Base-by-base conservation (phyloP, 345 rosid species). In the Hypericum androsaemum region DNA sequence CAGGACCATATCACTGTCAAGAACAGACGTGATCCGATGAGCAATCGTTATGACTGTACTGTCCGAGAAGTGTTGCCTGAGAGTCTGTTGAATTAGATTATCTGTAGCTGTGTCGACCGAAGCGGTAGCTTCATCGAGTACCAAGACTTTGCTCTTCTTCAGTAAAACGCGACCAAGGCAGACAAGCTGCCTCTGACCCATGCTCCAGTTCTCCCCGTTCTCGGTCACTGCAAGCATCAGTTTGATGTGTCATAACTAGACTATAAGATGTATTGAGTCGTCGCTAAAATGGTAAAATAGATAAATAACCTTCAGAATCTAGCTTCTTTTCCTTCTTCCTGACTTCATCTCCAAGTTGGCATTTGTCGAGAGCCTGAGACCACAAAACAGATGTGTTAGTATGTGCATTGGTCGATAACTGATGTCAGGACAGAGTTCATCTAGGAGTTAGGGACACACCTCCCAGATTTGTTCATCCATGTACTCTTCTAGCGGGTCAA, bases 141-240 rank as follows among this genome's bases (percentile, higher is more conserved):
- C 78, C 68, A 80, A 55, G 13, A 80, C 56, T 52, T 73, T 77
- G 47, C 82, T 72, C 61, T 58, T 80, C 65, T 77, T 73, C 3
- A 77, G 71, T 38, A 77, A 57, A 14, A 77, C 79, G 35, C 81
- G 64, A 12, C 81, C 87, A 1, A 81, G 72, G 37, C 84, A 81
- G 8, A 81, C 72, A 7, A 81, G 54, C 48, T 81, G 84, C 67
- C 84, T 76, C 57, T 76, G 88, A 5, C 88, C 88, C 68, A 79
- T 69, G 48, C 88, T 81, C 82, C 88, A 81, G 54, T 82, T 76
- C 44, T 82, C 75, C 15, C 80, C 88, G 52, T 79, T 74, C 63
- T 81, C 79, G 10, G 50, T 60, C 50, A 79, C 84, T 74, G 71
- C 38, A 61, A 22, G 41, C 41, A 51, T 3, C 43, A 38, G 15